Evolutionary conservation across 352 stramenopile species (phyloP), one percentile per base, ranked within the genome.

Genomic region (Thraustochytrium sp.): DNA sequence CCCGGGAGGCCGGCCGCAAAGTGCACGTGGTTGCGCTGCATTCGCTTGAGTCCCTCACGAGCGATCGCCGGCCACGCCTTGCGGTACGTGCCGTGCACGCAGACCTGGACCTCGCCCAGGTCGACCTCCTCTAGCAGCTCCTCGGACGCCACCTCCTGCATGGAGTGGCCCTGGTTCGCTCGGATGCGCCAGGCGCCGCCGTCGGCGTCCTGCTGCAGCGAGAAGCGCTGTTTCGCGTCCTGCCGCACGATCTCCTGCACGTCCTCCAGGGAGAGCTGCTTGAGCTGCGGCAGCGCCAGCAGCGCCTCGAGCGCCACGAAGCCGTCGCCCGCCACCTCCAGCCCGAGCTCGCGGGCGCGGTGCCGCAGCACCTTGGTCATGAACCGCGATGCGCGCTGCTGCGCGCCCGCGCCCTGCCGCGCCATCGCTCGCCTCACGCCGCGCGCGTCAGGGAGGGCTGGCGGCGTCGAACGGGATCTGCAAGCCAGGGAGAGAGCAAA

Each of bases 11-110:
- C 85, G 18, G 92, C 85, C 16, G 91, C 89, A 77, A 94, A 93
- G 82, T 95, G 92, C 34, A 95, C 93, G 68, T 95, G 92, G 65
- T 95, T 95, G 3, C 92, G 87, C 74, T 87, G 84, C 92, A 95
- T 95, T 23, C 91, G 91, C 26, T 85, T 91, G 3, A 95, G 78
- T 0, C 92, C 92, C 21, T 61, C 13, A 3, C 11, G 23, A 3
- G 8, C 13, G 37, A 80, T 80, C 3, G 37, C 21, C 8, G 48
- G 31, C 68, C 68, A 80, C 29, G 26, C 23, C 11, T 51, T 11
- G 11, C n/a, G 37, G 31, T 80, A 63, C 8, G 68, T 80, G 16
- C 68, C 68, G 53, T 80, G 68, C 16, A 80, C 23, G 38, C 44
- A 68, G 9, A 65, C 26, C 0, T 31, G 4, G n/a, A 75, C 16